Evolutionary conservation across 1,139 yeast genomes (phyloP).

Genomic region (Protomyces pachydermus): DNA sequence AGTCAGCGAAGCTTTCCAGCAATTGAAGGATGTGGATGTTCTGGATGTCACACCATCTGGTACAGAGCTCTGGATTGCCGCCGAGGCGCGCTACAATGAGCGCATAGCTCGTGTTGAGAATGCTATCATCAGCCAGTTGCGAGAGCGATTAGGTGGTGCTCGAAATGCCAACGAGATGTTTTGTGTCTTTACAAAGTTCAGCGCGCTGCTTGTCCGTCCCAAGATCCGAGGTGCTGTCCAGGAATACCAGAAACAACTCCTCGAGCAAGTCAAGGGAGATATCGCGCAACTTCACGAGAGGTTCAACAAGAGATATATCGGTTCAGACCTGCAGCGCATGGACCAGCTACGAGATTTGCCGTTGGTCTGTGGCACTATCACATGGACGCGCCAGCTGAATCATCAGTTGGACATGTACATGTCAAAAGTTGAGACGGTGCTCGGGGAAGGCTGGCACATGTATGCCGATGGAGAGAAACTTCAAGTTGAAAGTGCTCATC

Average conservation of each 20-base stretch:
- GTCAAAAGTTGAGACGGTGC: constrained; percentile 47
- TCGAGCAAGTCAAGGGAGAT: constrained; percentile 49
- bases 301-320: constrained; percentile 40
- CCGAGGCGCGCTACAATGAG: constrained; percentile 45
- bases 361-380: constrained; percentile 45
- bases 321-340: constrained; percentile 40
- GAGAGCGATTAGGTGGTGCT: constrained; percentile 43
- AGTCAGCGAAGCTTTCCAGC: constrained; percentile 46
- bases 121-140: constrained; percentile 44
- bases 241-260: constrained; percentile 51
- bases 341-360: constrained; percentile 47
- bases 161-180: constrained; percentile 50
- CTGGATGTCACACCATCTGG: constrained; percentile 42
- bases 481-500: constrained; percentile 47
- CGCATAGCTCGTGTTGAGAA: constrained; percentile 47
- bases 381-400: constrained; percentile 52
- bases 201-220: constrained; percentile 49
- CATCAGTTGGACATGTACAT: constrained; percentile 44
- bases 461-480: constrained; percentile 70
- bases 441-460: constrained; percentile 71
- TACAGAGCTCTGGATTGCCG: constrained; percentile 42
- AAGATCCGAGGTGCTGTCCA: constrained; percentile 52
- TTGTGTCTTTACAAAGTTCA: constrained; percentile 48
- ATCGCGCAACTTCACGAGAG: constrained; percentile 44
- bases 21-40: constrained; percentile 42